Evolutionary conservation across 495 filamentous ascomycete species (phyloP), one percentile per base, ranked within the genome.

Genomic region (Pseudoneurospora amorphoporcata): DNA sequence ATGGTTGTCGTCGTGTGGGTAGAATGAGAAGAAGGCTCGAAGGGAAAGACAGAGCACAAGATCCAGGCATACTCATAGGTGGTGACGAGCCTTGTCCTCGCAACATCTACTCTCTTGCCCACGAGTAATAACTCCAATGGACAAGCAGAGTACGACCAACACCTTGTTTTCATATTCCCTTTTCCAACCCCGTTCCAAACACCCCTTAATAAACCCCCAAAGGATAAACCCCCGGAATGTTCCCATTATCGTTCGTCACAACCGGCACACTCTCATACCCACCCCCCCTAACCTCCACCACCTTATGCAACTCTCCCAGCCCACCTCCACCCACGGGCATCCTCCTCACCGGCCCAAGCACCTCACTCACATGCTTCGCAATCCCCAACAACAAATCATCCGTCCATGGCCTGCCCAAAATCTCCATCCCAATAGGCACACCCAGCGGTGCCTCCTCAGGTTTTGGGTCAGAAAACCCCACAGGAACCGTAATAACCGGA

Each of bases 351-450:
- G 81, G 78, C 16, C 81, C 78, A n/a, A 89, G 73, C 7, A 71
- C 45, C 45, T 86, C 87, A 32, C 73, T 73, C 41, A 83, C 75
- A 47, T 79, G 77, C 16, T 70, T 75, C 17, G 80, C 81, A 23
- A 89, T 82, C 41, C 85, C 81, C 19, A 92, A 77, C 72, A 92
- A 70, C 58, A 79, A 80, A 12, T 81, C 82, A 73, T 92, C 90
- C 9, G 69, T 78, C 81, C 85, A 88, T 3, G 82, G 82, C 73
- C 77, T 74, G 0, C 90, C 88, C 73, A 91, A 78, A 70, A 92
- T 85, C 81, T 91, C 90, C 82, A 91, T 84, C 3, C 90, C 89
- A 61, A 91, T 83, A 1, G 90, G 89, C 3, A 91, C 81, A 16
- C 90, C 89, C 8, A 80, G 68, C 0, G 83, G 83, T 19, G 90